phyloP scores from a whole-genome alignment of 768 basidiomycete species.

The Calocybe cyanea region DNA sequence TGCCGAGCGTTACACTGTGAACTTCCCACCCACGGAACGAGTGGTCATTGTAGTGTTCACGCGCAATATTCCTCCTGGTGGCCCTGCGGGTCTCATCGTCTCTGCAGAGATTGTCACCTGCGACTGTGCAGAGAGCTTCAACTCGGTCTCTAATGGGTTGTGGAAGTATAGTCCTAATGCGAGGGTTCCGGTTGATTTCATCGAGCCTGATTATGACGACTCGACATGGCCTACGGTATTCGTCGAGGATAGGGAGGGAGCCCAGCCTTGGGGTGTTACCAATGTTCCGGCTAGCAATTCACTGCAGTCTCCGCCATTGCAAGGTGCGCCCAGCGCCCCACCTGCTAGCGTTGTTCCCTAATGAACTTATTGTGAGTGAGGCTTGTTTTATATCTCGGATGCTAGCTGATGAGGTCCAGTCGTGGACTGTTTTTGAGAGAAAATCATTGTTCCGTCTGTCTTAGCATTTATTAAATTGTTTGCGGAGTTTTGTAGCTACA shows the following conservation, averaged over 20 bases:
- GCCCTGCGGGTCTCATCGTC: slow-evolving; percentile 19
- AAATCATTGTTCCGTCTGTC: background rate
- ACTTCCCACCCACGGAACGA: slow-evolving; percentile 12
- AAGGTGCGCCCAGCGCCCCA: slow-evolving; percentile 11
- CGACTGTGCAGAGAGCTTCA: slow-evolving; percentile 13
- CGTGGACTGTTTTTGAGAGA: background rate
- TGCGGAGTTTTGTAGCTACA: background rate
- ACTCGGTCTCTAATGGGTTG: slow-evolving; percentile 17
- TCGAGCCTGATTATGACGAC: slow-evolving; percentile 13
- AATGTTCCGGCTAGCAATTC: slow-evolving; percentile 8
- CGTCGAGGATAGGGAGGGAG: slow-evolving; percentile 19
- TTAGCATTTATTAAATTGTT: background rate
- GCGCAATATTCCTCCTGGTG: slow-evolving; percentile 7
- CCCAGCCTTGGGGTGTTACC: slow-evolving; percentile 21
- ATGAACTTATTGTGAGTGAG: background rate
- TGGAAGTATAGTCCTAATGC: slow-evolving; percentile 25
- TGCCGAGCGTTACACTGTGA: slow-evolving; percentile 18
- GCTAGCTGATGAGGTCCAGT: background rate
- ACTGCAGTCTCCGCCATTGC: slow-evolving; percentile 8
- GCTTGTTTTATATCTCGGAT: background rate
- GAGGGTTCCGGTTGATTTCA: slow-evolving; percentile 14
- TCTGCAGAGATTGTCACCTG: slow-evolving; percentile 17
- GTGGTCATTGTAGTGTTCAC: slow-evolving; percentile 19
- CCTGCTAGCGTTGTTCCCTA: slow-evolving; percentile 13
- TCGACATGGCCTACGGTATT: slow-evolving; percentile 19